phyloP scores from a whole-genome alignment of 306 rosid species.

The Cucumis cinereus region DNA sequence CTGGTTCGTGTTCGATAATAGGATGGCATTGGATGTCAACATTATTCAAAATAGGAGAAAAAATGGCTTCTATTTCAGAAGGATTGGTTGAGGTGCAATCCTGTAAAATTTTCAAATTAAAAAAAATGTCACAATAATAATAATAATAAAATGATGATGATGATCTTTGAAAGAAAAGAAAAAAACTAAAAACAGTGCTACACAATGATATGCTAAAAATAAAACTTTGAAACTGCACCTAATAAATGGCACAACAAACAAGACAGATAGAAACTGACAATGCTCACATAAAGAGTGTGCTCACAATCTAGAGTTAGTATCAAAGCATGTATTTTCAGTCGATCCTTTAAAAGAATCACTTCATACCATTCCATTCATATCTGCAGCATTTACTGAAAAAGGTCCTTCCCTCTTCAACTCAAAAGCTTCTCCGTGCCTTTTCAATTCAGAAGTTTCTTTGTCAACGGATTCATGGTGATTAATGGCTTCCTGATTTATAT shows the following conservation, averaged over 20 bases:
- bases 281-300: not conserved
- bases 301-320: not conserved
- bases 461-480: slow-evolving; percentile 24
- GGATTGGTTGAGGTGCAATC: slow-evolving; percentile 30
- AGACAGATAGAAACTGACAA: not conserved
- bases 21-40: slow-evolving; percentile 33
- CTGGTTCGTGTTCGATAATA: slow-evolving; percentile 33
- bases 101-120: slow-evolving; percentile 22
- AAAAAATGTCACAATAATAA: not conserved
- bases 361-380: slow-evolving; percentile 35
- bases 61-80: slow-evolving; percentile 46
- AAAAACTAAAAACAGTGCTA: not conserved
- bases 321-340: not conserved
- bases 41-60: slow-evolving; percentile 68
- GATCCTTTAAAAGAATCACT: slow-evolving; percentile 14
- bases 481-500: slow-evolving; percentile 30
- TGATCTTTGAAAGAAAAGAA: not conserved
- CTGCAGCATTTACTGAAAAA: slow-evolving; percentile 30
- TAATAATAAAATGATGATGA: not conserved
- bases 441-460: slow-evolving; percentile 27
- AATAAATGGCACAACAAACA: not conserved
- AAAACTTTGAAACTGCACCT: not conserved
- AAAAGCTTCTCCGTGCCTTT: slow-evolving; percentile 28
- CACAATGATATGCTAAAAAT: not conserved
- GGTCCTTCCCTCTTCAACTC: slow-evolving; percentile 28